Evolutionary conservation across 352 stramenopile genomes (phyloP), one percentile per base, ranked within the genome.

Genomic region (Globisporangium parvum): DNA sequence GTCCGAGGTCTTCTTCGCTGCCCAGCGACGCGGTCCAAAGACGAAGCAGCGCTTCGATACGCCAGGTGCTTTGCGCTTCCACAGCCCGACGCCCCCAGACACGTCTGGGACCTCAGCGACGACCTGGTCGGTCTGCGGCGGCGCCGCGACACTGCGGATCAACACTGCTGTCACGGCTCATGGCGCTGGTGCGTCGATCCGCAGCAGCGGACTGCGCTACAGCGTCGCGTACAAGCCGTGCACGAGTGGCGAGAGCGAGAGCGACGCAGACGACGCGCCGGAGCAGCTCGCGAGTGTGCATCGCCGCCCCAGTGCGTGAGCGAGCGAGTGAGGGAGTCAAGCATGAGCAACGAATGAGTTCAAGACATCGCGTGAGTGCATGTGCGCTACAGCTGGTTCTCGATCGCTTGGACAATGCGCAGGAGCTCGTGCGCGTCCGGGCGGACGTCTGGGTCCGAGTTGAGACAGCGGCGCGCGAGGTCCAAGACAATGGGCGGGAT

Each of bases 381-480:
- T 60, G 15, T 11, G 24, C 17, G 33, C 55, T 77, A 86, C 67
- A 86, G 69, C 52, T 80, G 66, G 20, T 69, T 69, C 54, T 86
- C 66, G 47, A 86, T 73, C 45, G 63, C 59, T 53, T 85, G 73
- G 51, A 93, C 86, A 54, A 91, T 70, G 35, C 63, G 67, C 51
- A 91, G 65, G 48, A 93, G 63, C 57, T 93, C 81, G 35, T 61
- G 58, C 37, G 84, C 81, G 50, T 84, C 77, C 9, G 84, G 84
- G 39, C 84, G 76, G 10, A 73, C 69, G 49, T 86, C 70, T 53
- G 84, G 81, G 48, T 94, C 69, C 18, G 76, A 66, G 62, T 88
- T 68, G 23, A 92, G 60, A 64, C 84, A 94, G 28, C 77, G 75
- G 26, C 62, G 65, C 10, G 77, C 80, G 20, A 94, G 60, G 40